phyloP scores from a whole-genome alignment of 352 stramenopile species.

The Globisporangium takayamanum region DNA sequence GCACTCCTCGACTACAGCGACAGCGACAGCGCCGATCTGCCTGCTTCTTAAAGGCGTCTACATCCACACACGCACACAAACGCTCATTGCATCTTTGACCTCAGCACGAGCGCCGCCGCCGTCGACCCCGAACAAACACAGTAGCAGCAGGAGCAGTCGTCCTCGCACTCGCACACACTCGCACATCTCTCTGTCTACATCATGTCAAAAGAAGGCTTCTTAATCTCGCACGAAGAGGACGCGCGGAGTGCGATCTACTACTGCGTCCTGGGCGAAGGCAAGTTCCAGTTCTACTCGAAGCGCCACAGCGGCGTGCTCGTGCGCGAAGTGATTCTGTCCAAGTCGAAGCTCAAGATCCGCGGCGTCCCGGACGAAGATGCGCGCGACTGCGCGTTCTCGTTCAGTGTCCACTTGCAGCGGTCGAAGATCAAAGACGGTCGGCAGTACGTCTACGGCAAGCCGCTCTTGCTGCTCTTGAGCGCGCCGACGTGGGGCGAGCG shows the following conservation, averaged over 20 bases:
- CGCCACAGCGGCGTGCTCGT: slow-evolving; percentile 60
- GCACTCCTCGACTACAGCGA: too few relatives aligned
- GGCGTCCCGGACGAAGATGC: slow-evolving; percentile 66
- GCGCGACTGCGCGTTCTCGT: slow-evolving; percentile 66
- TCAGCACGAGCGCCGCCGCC: too few relatives aligned
- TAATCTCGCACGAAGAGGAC: slow-evolving; percentile 65
- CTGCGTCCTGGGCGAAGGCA: slow-evolving; percentile 67
- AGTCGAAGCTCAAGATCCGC: slow-evolving; percentile 72
- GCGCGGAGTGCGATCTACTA: slow-evolving; percentile 71
- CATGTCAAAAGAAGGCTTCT: slow-evolving; percentile 84
- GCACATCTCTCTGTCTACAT: too few relatives aligned
- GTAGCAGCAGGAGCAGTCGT: too few relatives aligned
- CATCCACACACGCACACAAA: too few relatives aligned
- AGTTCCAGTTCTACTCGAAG: slow-evolving; percentile 66
- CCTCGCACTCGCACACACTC: too few relatives aligned
- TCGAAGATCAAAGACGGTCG: slow-evolving; percentile 68
- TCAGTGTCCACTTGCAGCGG: slow-evolving; percentile 62
- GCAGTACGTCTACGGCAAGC: slow-evolving; percentile 53
- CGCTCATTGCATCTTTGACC: too few relatives aligned
- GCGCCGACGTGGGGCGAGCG: slow-evolving; percentile 71
- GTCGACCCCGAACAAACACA: too few relatives aligned
- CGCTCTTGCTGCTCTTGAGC: slow-evolving; percentile 49
- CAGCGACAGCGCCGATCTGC: too few relatives aligned
- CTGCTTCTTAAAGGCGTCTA: too few relatives aligned
- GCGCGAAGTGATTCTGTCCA: slow-evolving; percentile 56